Base-by-base conservation (phyloP, 495 filamentous ascomycete genomes). In the Tuber calosporum region DNA sequence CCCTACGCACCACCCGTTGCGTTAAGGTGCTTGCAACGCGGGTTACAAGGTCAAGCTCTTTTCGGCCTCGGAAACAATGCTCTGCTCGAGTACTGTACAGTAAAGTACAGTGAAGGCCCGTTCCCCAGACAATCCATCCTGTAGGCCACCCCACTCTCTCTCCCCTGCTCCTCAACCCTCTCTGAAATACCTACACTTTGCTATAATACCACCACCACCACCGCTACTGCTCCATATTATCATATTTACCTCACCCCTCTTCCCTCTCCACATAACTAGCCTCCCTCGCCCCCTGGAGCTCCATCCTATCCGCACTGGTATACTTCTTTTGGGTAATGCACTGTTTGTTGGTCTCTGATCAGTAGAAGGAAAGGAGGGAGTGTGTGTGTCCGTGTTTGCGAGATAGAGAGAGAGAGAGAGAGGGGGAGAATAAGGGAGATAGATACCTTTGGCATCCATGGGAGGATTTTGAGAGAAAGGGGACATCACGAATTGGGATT, bases 361-460 rank as follows among this genome's bases (percentile, higher is more conserved):
- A 34, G 34, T 62, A 62, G 53, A 62, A 62, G 53, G 30, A 26
- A 62, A 62, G 53, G 26, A 34, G 34, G 34, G 30, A 62, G 26
- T 53, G 40, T 43, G 40, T 38, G 43, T 48, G 8, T n/a, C n/a
- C n/a, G n/a, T n/a, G n/a, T n/a, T n/a, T 9, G 45, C 19, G 67
- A 45, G 70, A 26, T 30, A 72, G 58, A 67, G 20, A 40, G 15
- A 42, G 38, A 72, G 1, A 43, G 71, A 62, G 72, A 74, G 53
- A 53, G 71, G n/a, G 34, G 67, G 72, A 15, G 62, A 41, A 71
- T 40, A 69, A 41, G 67, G 67, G 62, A 74, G 72, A 58, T 45
- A 4, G 53, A 62, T 30, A 30, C 3, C 17, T 62, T 62, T 62
- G 53, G 53, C 13, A 62, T 62, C 53, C 34, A 62, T 62, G 26